Evolutionary conservation across 2,329 filamentous ascomycete genomes (phyloP), one percentile per base, ranked within the genome.

Genomic region (Hysterium pulicare): DNA sequence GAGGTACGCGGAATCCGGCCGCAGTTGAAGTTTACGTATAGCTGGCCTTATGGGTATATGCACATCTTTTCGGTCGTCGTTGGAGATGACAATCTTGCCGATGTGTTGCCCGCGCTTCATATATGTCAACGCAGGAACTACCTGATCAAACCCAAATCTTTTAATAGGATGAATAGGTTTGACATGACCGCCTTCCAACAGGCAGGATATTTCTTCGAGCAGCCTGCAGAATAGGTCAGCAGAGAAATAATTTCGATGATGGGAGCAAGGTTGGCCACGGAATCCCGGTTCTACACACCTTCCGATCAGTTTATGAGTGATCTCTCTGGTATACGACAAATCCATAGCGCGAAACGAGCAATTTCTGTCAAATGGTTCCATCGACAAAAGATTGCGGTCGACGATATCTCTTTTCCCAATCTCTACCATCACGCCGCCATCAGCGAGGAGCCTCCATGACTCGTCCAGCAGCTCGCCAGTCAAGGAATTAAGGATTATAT

Each of bases 401-500:
- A 36, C 10, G 15, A 36, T 22, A 23, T 44, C 42, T 22, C 22
- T 20, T 9, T 30, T 26, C 9, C 38, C 42, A 19, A 44, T 20
- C 37, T 44, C 42, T 10, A 44, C 31, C 20, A 39, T 19, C 9
- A 11, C 23, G 10, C 44, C 44, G n/a, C 13, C 17, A 31, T 41
- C 21, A 1, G 71, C 71, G 1, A 76, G 56, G 30, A 70, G 73
- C 6, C 61, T 46, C 51, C 58, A 77, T 0, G 65, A 71, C 1
- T 64, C 63, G 11, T 46, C 39, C 6, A 60, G 45, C 2, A 47
- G 30, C n/a, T 55, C 49, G 10, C 58, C 59, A 11, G 49, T 36
- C 21, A 46, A 33, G 13, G 43, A 42, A 44, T 63, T 63, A 35
- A 63, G 40, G 8, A 57, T 41, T 5, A 60, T 49, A 45, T 62